phyloP scores from a whole-genome alignment of 495 filamentous ascomycete genomes.

The Talaromyces wortmannii region DNA sequence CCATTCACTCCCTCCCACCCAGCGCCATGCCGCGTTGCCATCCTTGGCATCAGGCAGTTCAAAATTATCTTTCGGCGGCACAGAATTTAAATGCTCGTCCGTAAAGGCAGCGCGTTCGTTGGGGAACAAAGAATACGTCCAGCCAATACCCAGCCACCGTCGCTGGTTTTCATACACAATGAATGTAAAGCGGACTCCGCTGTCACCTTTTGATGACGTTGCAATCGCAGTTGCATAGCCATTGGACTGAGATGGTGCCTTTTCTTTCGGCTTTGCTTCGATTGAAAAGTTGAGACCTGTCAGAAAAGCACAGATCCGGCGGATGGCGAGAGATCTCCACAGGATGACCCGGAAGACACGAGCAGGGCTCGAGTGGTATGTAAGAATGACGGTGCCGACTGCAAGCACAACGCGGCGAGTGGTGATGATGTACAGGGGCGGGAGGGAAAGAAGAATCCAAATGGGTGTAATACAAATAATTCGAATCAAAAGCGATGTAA shows the following conservation, averaged over 20 bases:
- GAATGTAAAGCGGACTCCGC: slow-evolving; percentile 90
- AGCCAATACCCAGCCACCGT: slow-evolving; percentile 89
- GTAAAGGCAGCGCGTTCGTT: slow-evolving; percentile 91
- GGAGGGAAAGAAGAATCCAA: slow-evolving; percentile 78
- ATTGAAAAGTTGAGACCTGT: slow-evolving; percentile 72
- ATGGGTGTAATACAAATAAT: slow-evolving; percentile 81
- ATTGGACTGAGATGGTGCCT: slow-evolving; percentile 27
- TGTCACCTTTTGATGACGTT: slow-evolving; percentile 46
- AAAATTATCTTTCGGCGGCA: slow-evolving; percentile 73
- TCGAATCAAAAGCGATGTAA: slow-evolving; percentile 83
- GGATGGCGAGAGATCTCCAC: slow-evolving; percentile 76
- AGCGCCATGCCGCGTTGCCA: slow-evolving; percentile 78
- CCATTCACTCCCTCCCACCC: slow-evolving; percentile 82
- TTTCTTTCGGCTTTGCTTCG: slow-evolving; percentile 14
- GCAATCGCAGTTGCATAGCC: slow-evolving; percentile 38
- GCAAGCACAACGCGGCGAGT: slow-evolving; percentile 74
- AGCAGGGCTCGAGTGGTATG: slow-evolving; percentile 85
- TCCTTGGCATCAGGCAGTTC: slow-evolving; percentile 80
- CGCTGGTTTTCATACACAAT: slow-evolving; percentile 95
- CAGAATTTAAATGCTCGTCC: slow-evolving; percentile 84
- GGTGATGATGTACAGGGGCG: slow-evolving; percentile 79
- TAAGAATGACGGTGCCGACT: slow-evolving; percentile 73
- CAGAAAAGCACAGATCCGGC: slow-evolving; percentile 55
- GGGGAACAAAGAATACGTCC: slow-evolving; percentile 84
- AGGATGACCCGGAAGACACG: slow-evolving; percentile 80